Percentiles rank a stretch among this genome's conserved stretches.
Conservation (phyloP, 75 land plant genomes). For the Cryptomeria japonica region DNA sequence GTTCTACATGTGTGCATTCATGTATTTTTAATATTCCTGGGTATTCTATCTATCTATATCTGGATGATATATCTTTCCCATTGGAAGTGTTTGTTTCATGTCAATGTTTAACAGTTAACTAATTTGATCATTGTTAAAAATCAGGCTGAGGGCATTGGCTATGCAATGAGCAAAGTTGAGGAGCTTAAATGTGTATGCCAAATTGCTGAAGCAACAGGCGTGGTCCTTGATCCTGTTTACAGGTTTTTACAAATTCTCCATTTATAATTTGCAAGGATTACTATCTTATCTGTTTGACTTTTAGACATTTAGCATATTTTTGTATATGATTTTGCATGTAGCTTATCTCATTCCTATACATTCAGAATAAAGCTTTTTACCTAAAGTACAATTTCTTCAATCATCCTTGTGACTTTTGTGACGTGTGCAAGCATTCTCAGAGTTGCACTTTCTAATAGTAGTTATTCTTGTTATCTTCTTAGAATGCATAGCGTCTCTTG, state of each 20-base stretch:
- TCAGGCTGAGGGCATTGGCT: conserved; percentile 91
- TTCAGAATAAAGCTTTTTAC: no score
- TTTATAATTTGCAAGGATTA: neutral
- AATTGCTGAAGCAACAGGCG: conserved; percentile 77
- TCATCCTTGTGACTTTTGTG: neutral
- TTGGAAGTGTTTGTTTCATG: neutral
- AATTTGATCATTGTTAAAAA: conserved; percentile 7
- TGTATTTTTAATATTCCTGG: neutral
- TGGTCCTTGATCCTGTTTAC: conserved; percentile 95
- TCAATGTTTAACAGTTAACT: no score
- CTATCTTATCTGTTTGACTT: neutral
- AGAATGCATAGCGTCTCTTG: neutral
- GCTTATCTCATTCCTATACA: neutral
- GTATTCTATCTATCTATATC: neutral
- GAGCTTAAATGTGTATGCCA: conserved; percentile 83
- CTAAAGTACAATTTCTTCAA: neutral
- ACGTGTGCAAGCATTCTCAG: neutral
- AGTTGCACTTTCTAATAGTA: neutral
- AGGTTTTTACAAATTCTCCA: conserved; percentile 39
- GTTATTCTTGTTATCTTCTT: neutral
- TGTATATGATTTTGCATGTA: neutral
- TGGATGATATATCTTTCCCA: neutral
- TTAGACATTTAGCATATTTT: neutral
- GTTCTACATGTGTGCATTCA: neutral
- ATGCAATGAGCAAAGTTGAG: conserved; percentile 85